Evolutionary conservation across 768 basidiomycete genomes (phyloP).

Genomic region (Stropharia rugosoannulata): DNA sequence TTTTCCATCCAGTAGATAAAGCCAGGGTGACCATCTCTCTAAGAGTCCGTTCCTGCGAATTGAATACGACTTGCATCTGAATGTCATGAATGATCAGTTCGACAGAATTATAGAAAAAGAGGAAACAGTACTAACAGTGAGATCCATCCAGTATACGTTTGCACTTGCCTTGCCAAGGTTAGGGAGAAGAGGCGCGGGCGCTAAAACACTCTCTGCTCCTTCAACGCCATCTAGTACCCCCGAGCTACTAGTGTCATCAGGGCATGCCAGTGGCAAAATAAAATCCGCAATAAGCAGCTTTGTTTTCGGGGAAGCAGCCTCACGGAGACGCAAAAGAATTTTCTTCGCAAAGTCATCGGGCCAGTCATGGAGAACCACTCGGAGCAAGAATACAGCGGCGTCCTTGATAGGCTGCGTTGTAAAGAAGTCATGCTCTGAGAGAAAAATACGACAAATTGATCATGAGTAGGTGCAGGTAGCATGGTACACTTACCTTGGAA

Average conservation of each 20-base stretch:
- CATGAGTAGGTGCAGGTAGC: background rate
- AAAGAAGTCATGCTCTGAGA: constrained; percentile 76
- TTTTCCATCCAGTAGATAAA: constrained; percentile 60
- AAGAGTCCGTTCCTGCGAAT: constrained; percentile 69
- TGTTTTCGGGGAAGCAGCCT: constrained; percentile 51
- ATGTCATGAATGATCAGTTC: background rate
- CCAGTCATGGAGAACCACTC: constrained; percentile 80
- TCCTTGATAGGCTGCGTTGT: constrained; percentile 52
- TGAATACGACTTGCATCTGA: constrained; percentile 73
- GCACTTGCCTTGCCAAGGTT: constrained; percentile 75
- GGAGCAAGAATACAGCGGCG: constrained; percentile 66
- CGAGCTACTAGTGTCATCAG: constrained; percentile 37
- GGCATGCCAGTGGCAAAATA: constrained; percentile 67
- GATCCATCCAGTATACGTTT: constrained; percentile 70
- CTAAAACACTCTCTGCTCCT: constrained; percentile 52
- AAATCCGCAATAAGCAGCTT: constrained; percentile 71
- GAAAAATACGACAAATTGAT: background rate
- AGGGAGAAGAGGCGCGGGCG: constrained; percentile 61
- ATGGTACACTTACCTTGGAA: constrained; percentile 45
- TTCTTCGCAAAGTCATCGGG: constrained; percentile 54
- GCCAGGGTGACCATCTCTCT: constrained; percentile 57
- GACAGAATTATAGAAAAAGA: background rate
- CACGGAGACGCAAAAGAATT: constrained; percentile 43
- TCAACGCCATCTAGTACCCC: constrained; percentile 39
- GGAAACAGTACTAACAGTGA: constrained; percentile 43